Evolutionary conservation across 2,329 filamentous ascomycete genomes (phyloP).

Genomic region (Zelopaecilomyces penicillatus): DNA sequence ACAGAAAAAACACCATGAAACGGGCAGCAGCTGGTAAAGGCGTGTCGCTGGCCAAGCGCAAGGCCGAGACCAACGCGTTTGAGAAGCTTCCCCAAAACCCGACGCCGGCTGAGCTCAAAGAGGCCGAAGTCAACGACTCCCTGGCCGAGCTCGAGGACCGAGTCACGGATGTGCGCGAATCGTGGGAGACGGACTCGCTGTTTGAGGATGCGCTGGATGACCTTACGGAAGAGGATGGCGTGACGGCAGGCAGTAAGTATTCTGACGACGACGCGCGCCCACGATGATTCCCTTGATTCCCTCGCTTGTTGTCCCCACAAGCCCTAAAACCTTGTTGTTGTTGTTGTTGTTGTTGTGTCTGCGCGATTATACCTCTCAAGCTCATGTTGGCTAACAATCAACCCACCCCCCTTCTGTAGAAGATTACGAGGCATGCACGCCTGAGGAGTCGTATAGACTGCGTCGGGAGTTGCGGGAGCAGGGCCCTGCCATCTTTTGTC

Average conservation of each 20-base stretch:
- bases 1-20: constrained; percentile 5
- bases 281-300: no score
- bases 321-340: neutral
- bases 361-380: neutral
- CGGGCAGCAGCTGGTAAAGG: constrained; percentile 16
- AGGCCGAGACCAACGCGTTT: constrained; percentile 27
- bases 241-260: constrained; percentile 34
- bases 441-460: constrained; percentile 60
- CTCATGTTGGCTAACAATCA: neutral
- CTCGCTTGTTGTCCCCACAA: neutral
- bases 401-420: no score
- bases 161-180: constrained; percentile 43
- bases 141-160: constrained; percentile 42
- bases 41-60: constrained; percentile 24
- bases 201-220: constrained; percentile 56
- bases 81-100: constrained; percentile 26
- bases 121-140: constrained; percentile 27
- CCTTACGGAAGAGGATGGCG: constrained; percentile 44
- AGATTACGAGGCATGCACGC: constrained; percentile 49
- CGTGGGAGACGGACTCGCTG: constrained; percentile 57
- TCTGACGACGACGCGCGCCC: no score
- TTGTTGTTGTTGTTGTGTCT: neutral
- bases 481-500: constrained; percentile 71
- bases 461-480: constrained; percentile 64
- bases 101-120: constrained; percentile 27